Evolutionary conservation across 495 filamentous ascomycete genomes (phyloP), one percentile per base, ranked within the genome.

Genomic region (Chaetomidium leptoderma): DNA sequence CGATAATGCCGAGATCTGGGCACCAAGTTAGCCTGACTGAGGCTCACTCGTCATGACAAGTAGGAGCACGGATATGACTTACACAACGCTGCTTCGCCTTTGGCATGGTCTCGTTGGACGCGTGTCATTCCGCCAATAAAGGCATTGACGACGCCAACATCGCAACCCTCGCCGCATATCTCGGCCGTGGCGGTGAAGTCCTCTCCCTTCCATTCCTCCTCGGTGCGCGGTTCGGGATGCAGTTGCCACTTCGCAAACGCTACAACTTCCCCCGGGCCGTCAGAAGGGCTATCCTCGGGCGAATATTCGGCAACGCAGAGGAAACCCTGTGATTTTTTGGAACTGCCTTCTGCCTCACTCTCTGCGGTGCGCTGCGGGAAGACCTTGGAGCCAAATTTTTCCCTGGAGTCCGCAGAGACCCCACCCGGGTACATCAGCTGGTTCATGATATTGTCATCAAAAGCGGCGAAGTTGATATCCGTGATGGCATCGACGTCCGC

Each of bases 191-290:
- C 26, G 7, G n/a, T 36, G 39, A 36, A 53, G 2, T 32, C 6
- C 1, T 55, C 39, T 6, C 29, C 47, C 19, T 64, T 66, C 69
- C 69, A 71, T 54, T 66, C 61, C 16, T 62, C 63, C 40, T 70
- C 65, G 6, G 61, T 8, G 8, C 59, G 61, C 19, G 55, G 60
- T 13, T 63, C 43, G 3, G 53, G 59, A 16, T 56, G 40, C 13
- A 69, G 49, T 13, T 19, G 9, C 69, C 69, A 70, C 26, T 53
- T 64, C 8, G 62, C 59, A 30, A 66, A 68, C 19, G 61, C 67
- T 19, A 71, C 57, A 8, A 71, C 47, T 54, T 68, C 63, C 11
- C 59, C 57, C 10, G 64, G 49, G 23, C 32, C 49, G 8, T 63
- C 62, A 6, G 27, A 39, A 4, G 37, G 19, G 0, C 13, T 49